Base-by-base conservation (phyloP, 495 filamentous ascomycete genomes). In the Tuber calosporum region DNA sequence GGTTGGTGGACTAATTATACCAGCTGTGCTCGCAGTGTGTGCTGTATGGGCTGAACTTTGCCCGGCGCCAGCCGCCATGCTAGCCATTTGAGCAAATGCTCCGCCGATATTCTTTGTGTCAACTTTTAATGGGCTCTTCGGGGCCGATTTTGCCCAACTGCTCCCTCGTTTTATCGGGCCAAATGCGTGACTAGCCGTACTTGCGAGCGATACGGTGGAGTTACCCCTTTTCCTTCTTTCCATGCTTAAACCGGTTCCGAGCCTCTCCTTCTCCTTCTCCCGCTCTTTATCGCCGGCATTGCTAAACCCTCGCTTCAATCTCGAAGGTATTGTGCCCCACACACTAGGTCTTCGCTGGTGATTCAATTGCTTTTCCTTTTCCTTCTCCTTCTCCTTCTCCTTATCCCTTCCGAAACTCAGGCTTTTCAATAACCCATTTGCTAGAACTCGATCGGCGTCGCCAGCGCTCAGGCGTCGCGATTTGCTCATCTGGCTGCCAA, bases 331-430 rank as follows among this genome's bases (percentile, higher is more conserved):
- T 36, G 67, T 66, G 20, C 70, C 68, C 74, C 74, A 81, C 11
- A 81, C 67, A 70, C 80, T 81, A 3, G 80, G 45, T 66, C 74
- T 73, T 34, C 79, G 74, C 26, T 69, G 68, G 34, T 74, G 75
- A 41, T 69, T 69, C 26, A 30, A 62, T 62, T 62, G 53, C 30
- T 62, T 62, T 1, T 36, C 41, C 22, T 34, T 66, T 4, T 71
- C 30, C 53, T 38, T 67, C 15, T 77, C 79, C 39, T 72, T 76
- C 42, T 77, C 79, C 53, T 80, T 78, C 67, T 78, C 73, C 36
- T 80, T 81, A 39, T 81, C 79, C 41, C 41, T 71, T 19, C 80
- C 75, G 48, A 82, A 81, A 26, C 69, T 77, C 73, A 82, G 43
- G 37, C 77, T 73, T 53, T 75, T 73, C 7, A 81, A 37, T 40